Evolutionary conservation across 768 basidiomycete species (phyloP), one percentile per base, ranked within the genome.

Genomic region (Pleurotus citrinopileatus): DNA sequence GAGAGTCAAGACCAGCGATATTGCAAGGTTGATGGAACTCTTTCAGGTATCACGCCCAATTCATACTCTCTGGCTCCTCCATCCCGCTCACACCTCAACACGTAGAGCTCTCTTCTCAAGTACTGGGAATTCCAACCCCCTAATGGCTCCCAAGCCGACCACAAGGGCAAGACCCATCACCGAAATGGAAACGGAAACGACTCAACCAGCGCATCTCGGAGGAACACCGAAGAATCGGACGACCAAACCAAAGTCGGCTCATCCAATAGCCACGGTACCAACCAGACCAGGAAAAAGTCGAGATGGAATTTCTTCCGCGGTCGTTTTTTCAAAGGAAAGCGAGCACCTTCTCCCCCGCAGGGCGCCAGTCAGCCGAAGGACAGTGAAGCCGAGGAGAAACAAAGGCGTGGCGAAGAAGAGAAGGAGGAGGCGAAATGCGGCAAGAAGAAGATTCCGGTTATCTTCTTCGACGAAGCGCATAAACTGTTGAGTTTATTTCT

Each of bases 381-480:
- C 20, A 62, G 59, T 15, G 64, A 67, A 50, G 47, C 64, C 36
- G 68, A 64, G 46, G 63, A 66, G 52, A 66, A 66, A 3, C 57
- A 63, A 15, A 74, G 68, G 52, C 74, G 62, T 27, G 64, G 69
- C n/a, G n/a, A n/a, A n/a, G n/a, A n/a, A 23, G 67, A 67, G 53
- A 67, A 65, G 57, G 65, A 67, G 50, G 69, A 66, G 27, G 61
- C 66, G 40, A 70, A 70, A 54, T 70, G 67, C 10, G 38, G n/a
- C n/a, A n/a, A 57, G 55, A 93, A 92, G 74, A 86, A 82, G 69
- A 81, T 87, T 64, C 89, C 89, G 1, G 87, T 89, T 53, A 36
- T 93, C 54, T 88, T 93, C 64, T 82, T 94, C 56, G 91, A 94
- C 58, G 91, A 94, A 65, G 89, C 90, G 1, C 91, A 94, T 63